Evolutionary conservation across 169 alveolate genomes (phyloP).

Genomic region (Perkinsus marinus): DNA sequence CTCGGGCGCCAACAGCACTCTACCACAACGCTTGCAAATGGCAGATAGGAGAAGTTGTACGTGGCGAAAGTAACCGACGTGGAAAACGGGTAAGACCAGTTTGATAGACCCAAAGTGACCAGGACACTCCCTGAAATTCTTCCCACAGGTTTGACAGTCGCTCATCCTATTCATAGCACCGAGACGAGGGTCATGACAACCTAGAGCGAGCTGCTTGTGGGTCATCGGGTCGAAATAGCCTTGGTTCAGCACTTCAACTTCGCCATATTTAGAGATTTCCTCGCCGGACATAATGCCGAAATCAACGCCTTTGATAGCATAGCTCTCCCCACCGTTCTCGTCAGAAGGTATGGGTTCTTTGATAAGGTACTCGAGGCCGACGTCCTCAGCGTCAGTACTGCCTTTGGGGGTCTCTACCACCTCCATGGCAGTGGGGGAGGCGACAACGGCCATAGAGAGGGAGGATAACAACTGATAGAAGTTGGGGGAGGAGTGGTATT

Average conservation of each 20-base stretch:
- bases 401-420: not conserved
- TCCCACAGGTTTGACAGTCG: constrained; percentile 76
- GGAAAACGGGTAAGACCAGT: constrained; percentile 91
- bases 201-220: not conserved
- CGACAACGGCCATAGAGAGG: not conserved
- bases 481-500: no score
- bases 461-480: not conserved
- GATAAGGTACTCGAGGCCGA: not conserved
- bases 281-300: not conserved
- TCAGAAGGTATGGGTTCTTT: not conserved
- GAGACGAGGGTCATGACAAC: not conserved
- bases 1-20: constrained; percentile 57
- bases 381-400: not conserved
- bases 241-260: not conserved
- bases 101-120: constrained; percentile 93
- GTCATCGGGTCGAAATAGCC: not conserved
- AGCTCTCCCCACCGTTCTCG: not conserved
- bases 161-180: constrained; percentile 20
- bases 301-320: not conserved
- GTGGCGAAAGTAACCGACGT: constrained; percentile 91
- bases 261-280: not conserved
- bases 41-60: constrained; percentile 66
- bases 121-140: constrained; percentile 74
- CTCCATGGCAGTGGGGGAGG: not conserved
- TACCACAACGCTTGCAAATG: constrained; percentile 81